phyloP scores from a whole-genome alignment of 306 rosid genomes.

The Herpetospermum pedunculosum region DNA sequence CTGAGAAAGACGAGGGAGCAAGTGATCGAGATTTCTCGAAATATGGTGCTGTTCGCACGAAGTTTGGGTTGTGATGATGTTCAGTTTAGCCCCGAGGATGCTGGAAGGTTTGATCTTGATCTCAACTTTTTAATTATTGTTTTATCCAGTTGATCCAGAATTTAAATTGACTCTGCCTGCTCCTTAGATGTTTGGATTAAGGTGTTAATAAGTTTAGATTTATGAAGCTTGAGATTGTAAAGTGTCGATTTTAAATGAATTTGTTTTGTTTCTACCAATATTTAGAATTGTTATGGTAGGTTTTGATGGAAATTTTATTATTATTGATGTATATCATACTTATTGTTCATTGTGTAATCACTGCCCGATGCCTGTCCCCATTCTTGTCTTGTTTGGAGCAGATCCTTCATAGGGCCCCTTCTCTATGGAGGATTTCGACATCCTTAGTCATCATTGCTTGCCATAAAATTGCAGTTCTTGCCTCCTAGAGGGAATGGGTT shows the following conservation, averaged over 20 bases:
- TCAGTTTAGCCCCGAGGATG: slow-evolving; percentile 93
- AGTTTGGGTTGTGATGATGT: slow-evolving; percentile 78
- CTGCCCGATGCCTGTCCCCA: neutral
- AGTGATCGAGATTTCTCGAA: slow-evolving; percentile 52
- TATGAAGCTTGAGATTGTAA: no score
- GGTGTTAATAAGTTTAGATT: no score
- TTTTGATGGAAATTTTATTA: neutral
- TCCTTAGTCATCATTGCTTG: neutral
- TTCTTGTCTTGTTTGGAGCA: neutral
- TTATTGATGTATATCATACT: neutral
- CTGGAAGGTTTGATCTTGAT: slow-evolving; percentile 47
- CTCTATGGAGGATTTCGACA: neutral
- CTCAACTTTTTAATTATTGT: no score
- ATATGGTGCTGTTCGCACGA: slow-evolving; percentile 64
- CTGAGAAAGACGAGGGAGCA: slow-evolving; percentile 53
- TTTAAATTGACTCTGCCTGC: no score
- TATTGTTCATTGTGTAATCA: neutral
- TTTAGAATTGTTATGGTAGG: neutral
- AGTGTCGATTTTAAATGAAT: no score
- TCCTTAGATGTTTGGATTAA: no score
- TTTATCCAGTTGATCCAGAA: no score
- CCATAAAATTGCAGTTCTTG: no score
- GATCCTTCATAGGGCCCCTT: neutral
- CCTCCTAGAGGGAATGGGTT: no score
- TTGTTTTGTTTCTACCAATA: neutral